phyloP scores from a whole-genome alignment of 768 basidiomycete genomes.

The Thelephora ganbajun region DNA sequence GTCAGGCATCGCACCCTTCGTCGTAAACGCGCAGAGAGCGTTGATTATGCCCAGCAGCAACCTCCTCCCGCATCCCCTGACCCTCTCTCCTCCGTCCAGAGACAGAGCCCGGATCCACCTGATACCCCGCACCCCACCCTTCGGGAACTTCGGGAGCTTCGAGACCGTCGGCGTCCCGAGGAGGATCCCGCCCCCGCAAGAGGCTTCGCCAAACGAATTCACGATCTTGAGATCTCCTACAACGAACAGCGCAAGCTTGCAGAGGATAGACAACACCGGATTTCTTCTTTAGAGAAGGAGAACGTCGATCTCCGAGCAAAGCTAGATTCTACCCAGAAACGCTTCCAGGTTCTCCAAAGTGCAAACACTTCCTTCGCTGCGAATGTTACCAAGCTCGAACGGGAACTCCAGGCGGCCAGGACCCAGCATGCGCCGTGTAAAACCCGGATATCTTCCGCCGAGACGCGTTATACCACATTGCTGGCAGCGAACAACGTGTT shows the following conservation, averaged over 20 bases:
- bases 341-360: not conserved
- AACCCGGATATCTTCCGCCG: not conserved
- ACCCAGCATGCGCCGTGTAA: not conserved
- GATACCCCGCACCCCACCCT: too few species aligned
- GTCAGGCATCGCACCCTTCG: too few species aligned
- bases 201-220: not conserved
- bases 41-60: too few species aligned
- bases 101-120: too few species aligned
- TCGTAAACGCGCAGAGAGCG: too few species aligned
- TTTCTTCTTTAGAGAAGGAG: not conserved
- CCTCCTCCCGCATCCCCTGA: too few species aligned
- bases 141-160: not conserved
- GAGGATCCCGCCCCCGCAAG: not conserved
- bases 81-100: too few species aligned
- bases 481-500: not conserved
- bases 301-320: not conserved
- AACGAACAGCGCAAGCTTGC: not conserved
- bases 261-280: not conserved
- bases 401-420: not conserved
- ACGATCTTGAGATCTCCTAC: not conserved
- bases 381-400: not conserved
- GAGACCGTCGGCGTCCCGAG: not conserved
- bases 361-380: not conserved
- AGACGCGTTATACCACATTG: not conserved
- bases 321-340: not conserved